These are phyloP conservation scores for Oenanthe sinensis DNA, from an alignment of 129 eudicot species.

Conservation along the genomic window DNA sequence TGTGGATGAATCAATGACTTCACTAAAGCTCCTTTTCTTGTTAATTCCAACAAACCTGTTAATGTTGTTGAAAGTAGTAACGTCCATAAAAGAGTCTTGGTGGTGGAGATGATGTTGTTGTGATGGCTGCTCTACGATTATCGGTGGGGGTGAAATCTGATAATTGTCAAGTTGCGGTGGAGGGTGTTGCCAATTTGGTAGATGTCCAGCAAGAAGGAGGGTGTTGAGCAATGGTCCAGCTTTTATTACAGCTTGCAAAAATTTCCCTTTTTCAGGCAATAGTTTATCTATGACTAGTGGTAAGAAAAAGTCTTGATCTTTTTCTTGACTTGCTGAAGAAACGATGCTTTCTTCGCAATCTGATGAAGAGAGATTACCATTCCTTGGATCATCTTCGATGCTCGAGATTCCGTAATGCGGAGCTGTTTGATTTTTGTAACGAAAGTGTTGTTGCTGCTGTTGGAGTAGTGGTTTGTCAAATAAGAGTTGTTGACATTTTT, in stretches of 20 bases:
- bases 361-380: constrained; percentile 42
- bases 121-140: constrained; percentile 29
- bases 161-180: constrained; percentile 66
- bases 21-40: constrained; percentile 44
- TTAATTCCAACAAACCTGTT: constrained; percentile 16
- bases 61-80: neutral
- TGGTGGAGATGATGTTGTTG: neutral
- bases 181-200: constrained; percentile 91
- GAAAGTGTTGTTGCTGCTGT: constrained; percentile 19
- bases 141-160: constrained; percentile 69
- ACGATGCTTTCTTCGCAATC: constrained; percentile 89
- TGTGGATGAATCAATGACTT: constrained; percentile 33
- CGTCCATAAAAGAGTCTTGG: constrained; percentile 17
- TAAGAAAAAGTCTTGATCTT: constrained; percentile 4
- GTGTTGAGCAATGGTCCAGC: constrained; percentile 86
- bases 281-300: constrained; percentile 23
- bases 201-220: constrained; percentile 75
- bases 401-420: constrained; percentile 47
- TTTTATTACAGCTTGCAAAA: constrained; percentile 69
- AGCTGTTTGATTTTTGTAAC: constrained; percentile 10
- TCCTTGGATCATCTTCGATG: constrained; percentile 55
- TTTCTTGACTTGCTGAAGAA: constrained; percentile 38
- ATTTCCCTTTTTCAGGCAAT: constrained; percentile 77
- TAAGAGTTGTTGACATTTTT: constrained; percentile 35
- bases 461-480: constrained; percentile 45